Evolutionary conservation across 495 filamentous ascomycete genomes (phyloP).

Genomic region (Penicilliopsis zonata): DNA sequence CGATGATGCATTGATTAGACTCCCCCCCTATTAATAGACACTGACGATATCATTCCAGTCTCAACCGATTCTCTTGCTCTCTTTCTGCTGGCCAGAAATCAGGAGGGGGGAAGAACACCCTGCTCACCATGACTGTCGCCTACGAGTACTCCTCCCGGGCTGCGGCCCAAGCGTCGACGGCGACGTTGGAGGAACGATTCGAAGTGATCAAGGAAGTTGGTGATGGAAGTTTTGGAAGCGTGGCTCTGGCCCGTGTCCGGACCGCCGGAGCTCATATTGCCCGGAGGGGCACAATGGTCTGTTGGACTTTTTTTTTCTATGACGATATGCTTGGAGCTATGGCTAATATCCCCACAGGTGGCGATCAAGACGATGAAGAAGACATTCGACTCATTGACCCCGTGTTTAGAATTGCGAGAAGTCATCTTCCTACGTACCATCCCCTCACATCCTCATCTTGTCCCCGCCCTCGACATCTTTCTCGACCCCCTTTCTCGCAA

Average conservation of each 20-base stretch:
- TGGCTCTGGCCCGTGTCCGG: constrained; percentile 81
- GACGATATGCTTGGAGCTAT: constrained; percentile 8
- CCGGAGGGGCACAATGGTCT: constrained; percentile 84
- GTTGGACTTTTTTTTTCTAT: too few species aligned
- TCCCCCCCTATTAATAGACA: too few species aligned
- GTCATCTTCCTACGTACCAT: constrained; percentile 91
- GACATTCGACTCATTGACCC: constrained; percentile 82
- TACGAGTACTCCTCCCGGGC: constrained; percentile 51
- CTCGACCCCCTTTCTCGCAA: constrained; percentile 91
- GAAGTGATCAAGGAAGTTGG: constrained; percentile 97
- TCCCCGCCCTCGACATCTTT: constrained; percentile 97
- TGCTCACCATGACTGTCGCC: constrained; percentile 58
- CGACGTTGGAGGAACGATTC: constrained; percentile 71
- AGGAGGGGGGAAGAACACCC: constrained; percentile 12
- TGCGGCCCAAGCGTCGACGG: constrained; percentile 34
- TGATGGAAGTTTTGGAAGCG: constrained; percentile 97
- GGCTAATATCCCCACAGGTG: constrained; percentile 47
- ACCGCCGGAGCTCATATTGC: constrained; percentile 81
- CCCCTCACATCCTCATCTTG: constrained; percentile 78
- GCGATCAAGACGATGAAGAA: constrained; percentile 99
- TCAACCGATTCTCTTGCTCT: constrained; percentile 12
- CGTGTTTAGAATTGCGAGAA: constrained; percentile 86
- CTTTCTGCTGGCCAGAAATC: constrained; percentile 35
- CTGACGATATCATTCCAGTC: too few species aligned
- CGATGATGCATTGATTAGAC: too few species aligned